Evolutionary conservation across 177 flowering plant species (phyloP).

Genomic region (Vitis hybrid): DNA sequence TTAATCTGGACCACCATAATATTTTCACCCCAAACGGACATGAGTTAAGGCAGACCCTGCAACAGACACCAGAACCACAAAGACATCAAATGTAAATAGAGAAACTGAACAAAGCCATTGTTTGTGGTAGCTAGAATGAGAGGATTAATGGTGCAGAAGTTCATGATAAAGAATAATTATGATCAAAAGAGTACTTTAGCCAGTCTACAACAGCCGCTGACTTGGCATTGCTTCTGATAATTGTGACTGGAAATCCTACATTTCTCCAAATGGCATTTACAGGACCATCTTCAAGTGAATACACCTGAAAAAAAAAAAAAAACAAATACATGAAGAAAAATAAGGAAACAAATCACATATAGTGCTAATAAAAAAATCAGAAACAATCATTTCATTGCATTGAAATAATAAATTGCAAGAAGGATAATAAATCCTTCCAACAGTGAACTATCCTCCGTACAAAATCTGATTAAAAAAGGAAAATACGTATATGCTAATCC

Average conservation of each 20-base stretch:
- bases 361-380: not conserved
- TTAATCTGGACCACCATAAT: not conserved
- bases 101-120: not conserved
- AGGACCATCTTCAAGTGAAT: slow-evolving; percentile 81
- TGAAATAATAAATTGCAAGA: too few species aligned
- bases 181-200: slow-evolving; percentile 63
- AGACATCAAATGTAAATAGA: not conserved
- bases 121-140: not conserved
- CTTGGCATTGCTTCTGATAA: slow-evolving; percentile 36
- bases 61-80: not conserved
- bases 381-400: not conserved
- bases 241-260: slow-evolving; percentile 55
- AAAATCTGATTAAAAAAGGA: too few species aligned
- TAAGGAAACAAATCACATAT: not conserved
- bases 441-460: too few species aligned
- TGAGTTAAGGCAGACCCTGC: not conserved
- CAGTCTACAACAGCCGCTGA: slow-evolving; percentile 58
- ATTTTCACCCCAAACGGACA: too few species aligned
- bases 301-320: slow-evolving; percentile 52
- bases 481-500: too few species aligned
- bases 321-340: slow-evolving; percentile 18
- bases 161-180: not conserved
- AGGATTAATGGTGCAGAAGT: not conserved
- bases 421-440: too few species aligned
- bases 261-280: slow-evolving; percentile 59